phyloP scores from a whole-genome alignment of 139 green algal genomes.

The Limnomonas spitsbergensis region DNA sequence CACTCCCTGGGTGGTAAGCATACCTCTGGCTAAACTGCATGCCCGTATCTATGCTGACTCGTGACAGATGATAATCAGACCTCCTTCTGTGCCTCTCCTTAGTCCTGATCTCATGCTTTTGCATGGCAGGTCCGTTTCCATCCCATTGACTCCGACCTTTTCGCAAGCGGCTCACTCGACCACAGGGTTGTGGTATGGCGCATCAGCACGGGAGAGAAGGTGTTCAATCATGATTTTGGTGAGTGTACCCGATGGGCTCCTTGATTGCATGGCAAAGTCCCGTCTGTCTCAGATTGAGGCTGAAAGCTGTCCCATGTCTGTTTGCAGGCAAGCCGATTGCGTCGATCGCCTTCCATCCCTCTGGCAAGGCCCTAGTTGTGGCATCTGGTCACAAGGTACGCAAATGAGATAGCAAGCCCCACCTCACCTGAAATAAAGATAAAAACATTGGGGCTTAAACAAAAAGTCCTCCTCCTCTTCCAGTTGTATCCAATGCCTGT shows the following conservation, averaged over 20 bases:
- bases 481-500: no score
- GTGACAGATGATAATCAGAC: background rate
- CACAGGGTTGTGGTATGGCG: slow-evolving; percentile 78
- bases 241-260: no score
- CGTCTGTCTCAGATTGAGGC: no score
- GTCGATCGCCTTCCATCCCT: slow-evolving; percentile 76
- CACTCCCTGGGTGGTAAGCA: slow-evolving; percentile 86
- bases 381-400: slow-evolving; percentile 79
- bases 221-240: slow-evolving; percentile 70
- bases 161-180: slow-evolving; percentile 84
- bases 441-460: no score
- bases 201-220: slow-evolving; percentile 57
- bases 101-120: background rate
- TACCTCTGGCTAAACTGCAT: no score
- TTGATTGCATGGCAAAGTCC: no score
- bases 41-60: background rate
- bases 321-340: slow-evolving; percentile 80
- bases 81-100: background rate
- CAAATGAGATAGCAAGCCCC: no score
- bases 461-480: no score
- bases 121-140: slow-evolving; percentile 77
- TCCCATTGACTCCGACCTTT: slow-evolving; percentile 52
- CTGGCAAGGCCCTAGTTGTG: slow-evolving; percentile 67
- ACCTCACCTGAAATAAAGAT: no score
- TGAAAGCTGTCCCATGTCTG: no score